phyloP scores from a whole-genome alignment of 345 rosid species.

The Camelina hispida region DNA sequence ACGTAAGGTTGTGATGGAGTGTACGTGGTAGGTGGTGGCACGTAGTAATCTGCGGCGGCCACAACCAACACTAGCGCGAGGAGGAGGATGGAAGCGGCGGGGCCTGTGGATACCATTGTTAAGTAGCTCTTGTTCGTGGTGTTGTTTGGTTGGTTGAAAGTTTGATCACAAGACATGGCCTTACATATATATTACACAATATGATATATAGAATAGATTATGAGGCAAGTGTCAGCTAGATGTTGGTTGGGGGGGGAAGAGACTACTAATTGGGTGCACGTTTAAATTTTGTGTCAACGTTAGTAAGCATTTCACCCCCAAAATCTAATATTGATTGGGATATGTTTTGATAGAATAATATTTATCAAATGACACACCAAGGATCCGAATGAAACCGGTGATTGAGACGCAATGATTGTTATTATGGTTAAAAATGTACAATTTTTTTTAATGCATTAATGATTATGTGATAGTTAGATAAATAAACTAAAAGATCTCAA shows the following conservation, averaged over 20 bases:
- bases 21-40: not conserved
- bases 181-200: not conserved
- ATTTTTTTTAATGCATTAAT: not conserved
- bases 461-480: not conserved
- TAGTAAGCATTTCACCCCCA: not conserved
- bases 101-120: conserved; percentile 25
- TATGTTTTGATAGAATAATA: not conserved
- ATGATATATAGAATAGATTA: not conserved
- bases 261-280: conserved; percentile 42
- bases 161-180: not conserved
- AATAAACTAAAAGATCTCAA: not conserved
- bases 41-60: conserved; percentile 33
- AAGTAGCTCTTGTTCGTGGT: conserved; percentile 8
- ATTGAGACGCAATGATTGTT: not conserved
- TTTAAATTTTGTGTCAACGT: conserved; percentile 23
- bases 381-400: conserved; percentile 2
- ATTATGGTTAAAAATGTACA: not conserved
- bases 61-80: conserved; percentile 21
- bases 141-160: conserved; percentile 18
- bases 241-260: conserved; percentile 3
- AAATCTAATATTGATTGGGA: conserved; percentile 16
- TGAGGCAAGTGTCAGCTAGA: conserved; percentile 19
- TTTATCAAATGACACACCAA: not conserved
- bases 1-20: conserved; percentile 30
- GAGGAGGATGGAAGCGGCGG: conserved; percentile 13